Evolutionary conservation across 2,329 filamentous ascomycete species (phyloP).

Genomic region (Fonsecaea monophora): DNA sequence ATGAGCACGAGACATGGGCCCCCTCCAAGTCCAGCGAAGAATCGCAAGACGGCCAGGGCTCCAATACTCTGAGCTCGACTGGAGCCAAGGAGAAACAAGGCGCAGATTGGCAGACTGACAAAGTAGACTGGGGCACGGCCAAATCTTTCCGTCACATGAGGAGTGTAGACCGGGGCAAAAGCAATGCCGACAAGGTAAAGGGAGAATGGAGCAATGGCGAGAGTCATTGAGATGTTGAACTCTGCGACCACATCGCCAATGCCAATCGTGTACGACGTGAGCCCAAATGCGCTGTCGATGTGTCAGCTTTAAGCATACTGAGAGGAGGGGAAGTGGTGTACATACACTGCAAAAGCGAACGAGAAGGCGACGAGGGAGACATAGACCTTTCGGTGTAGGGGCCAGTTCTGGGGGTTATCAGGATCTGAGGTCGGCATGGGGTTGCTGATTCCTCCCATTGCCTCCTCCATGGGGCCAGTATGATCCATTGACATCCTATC

Average conservation of each 20-base stretch:
- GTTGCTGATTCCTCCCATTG: not conserved
- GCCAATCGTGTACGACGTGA: not conserved
- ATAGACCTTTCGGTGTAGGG: not conserved
- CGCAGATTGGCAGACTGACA: not conserved
- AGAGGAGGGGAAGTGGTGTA: not conserved
- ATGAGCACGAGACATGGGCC: conserved; percentile 2
- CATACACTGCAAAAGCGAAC: not conserved
- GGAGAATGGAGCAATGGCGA: conserved; percentile 1
- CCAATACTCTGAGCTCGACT: not conserved
- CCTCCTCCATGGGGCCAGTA: not conserved
- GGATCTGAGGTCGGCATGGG: not conserved
- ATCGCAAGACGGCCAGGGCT: not conserved
- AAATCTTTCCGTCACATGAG: conserved; percentile 1
- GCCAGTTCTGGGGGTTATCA: not conserved
- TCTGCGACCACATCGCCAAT: not conserved
- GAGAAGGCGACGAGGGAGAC: not conserved
- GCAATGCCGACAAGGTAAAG: conserved; percentile 6
- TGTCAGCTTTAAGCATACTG: not conserved
- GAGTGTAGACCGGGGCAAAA: not conserved
- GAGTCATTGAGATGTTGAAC: conserved; percentile 2
- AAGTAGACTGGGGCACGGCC: not conserved
- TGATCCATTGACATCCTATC: not conserved
- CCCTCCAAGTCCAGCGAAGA: not conserved
- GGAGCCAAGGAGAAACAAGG: not conserved
- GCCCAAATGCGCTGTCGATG: not conserved